phyloP scores from a whole-genome alignment of 768 basidiomycete species.

The Leccinum longicurvipes region DNA sequence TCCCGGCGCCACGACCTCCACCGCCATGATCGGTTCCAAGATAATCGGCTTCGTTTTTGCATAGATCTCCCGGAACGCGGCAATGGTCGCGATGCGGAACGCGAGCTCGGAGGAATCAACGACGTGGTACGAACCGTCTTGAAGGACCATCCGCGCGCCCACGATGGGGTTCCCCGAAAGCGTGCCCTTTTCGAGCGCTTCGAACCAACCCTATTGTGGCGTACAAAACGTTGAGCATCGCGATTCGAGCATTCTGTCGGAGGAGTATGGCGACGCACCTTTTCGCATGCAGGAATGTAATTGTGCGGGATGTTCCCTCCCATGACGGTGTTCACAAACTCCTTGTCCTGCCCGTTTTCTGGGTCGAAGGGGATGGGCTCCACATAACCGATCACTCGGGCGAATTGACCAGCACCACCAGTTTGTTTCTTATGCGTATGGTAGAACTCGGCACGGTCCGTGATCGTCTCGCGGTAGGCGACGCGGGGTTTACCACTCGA shows the following conservation, averaged over 20 bases:
- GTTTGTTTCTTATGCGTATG: constrained; percentile 99
- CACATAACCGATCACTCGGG: constrained; percentile 84
- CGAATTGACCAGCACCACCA: constrained; percentile 96
- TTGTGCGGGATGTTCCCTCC: constrained; percentile 88
- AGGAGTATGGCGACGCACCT: constrained; percentile 45
- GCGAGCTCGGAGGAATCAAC: constrained; percentile 97
- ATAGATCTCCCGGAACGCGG: constrained; percentile 92
- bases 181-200: constrained; percentile 88
- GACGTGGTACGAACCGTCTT: constrained; percentile 89
- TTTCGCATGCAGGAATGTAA: constrained; percentile 93
- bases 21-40: constrained; percentile 97
- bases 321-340: constrained; percentile 86
- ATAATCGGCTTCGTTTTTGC: constrained; percentile 72
- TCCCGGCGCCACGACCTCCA: constrained; percentile 92
- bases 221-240: not conserved
- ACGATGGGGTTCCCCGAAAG: constrained; percentile 85
- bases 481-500: constrained; percentile 94
- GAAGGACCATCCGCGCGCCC: constrained; percentile 81
- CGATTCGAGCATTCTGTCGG: not conserved
- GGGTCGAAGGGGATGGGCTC: constrained; percentile 79
- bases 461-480: constrained; percentile 94
- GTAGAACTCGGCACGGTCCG: constrained; percentile 73
- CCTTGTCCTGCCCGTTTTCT: constrained; percentile 79
- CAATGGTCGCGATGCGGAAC: constrained; percentile 86
- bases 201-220: constrained; percentile 79